phyloP scores from a whole-genome alignment of 2,329 filamentous ascomycete species.

The Sporothrix protearum region DNA sequence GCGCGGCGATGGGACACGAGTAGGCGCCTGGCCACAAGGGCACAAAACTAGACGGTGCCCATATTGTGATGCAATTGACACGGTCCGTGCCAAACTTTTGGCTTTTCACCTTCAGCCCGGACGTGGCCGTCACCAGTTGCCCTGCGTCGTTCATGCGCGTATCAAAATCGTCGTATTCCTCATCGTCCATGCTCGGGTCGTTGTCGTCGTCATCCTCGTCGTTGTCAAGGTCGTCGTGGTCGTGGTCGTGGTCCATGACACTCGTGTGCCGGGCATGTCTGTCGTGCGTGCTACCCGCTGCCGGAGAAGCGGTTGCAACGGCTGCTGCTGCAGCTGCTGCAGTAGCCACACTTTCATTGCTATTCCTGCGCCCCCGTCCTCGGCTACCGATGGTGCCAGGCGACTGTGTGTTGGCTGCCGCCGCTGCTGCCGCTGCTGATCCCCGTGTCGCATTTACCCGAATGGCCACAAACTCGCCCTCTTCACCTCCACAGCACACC shows the following conservation, averaged over 20 bases:
- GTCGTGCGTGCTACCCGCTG: background rate
- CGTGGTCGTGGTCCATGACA: background rate
- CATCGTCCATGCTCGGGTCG: slow-evolving; percentile 21
- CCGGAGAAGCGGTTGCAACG: background rate
- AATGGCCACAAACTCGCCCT: slow-evolving; percentile 82
- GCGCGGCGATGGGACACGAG: slow-evolving; percentile 57
- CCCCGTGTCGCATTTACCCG: slow-evolving; percentile 45
- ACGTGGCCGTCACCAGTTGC: slow-evolving; percentile 19
- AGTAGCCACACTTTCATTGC: background rate
- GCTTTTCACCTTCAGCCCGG: slow-evolving; percentile 43
- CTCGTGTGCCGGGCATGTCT: background rate
- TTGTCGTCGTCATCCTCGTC: slow-evolving; percentile 34
- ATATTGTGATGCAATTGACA: slow-evolving; percentile 65
- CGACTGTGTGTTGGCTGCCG: slow-evolving; percentile 21
- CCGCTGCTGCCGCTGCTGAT: slow-evolving; percentile 26
- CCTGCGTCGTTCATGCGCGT: slow-evolving; percentile 6
- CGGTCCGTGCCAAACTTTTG: slow-evolving; percentile 56
- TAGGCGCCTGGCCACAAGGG: slow-evolving; percentile 42
- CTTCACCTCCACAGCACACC: slow-evolving; percentile 85
- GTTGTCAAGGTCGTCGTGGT: slow-evolving; percentile 9
- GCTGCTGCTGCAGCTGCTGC: background rate
- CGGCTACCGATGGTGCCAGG: slow-evolving; percentile 32
- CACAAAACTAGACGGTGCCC: slow-evolving; percentile 49
- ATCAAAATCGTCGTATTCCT: slow-evolving; percentile 26
- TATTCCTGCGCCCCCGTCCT: background rate